phyloP scores from a whole-genome alignment of 306 rosid species.

The Lathyrus oleraceus region DNA sequence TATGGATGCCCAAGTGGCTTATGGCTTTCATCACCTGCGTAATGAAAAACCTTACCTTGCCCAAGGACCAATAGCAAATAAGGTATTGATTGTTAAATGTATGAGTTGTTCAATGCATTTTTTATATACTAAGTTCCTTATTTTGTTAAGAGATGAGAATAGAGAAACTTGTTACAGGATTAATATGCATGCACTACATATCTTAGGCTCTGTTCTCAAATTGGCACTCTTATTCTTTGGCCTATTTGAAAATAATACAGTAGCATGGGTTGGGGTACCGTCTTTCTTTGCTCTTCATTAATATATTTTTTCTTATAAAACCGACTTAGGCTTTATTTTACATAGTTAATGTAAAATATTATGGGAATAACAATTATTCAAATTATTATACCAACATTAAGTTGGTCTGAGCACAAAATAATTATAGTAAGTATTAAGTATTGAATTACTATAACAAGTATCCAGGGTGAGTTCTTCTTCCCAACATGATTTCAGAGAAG shows the following conservation, averaged over 20 bases:
- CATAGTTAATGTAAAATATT: background rate
- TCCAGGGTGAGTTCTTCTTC: too few species aligned
- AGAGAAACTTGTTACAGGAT: background rate
- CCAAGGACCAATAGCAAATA: conserved; percentile 90
- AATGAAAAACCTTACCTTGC: conserved; percentile 94
- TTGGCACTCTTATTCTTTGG: background rate
- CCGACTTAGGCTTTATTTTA: background rate
- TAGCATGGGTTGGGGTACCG: background rate
- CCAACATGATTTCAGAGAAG: too few species aligned
- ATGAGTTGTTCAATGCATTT: conserved; percentile 1
- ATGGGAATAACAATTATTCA: background rate
- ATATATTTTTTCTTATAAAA: background rate
- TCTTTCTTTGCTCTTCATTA: background rate
- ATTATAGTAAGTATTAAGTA: too few species aligned
- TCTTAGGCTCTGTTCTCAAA: background rate
- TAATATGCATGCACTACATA: background rate
- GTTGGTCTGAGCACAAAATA: background rate
- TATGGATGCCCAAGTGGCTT: conserved; percentile 99
- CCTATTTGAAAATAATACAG: background rate
- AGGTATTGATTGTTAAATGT: conserved; percentile 49
- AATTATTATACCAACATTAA: background rate
- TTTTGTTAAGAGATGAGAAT: background rate
- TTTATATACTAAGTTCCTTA: background rate
- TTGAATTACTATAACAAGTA: too few species aligned
- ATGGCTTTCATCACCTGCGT: conserved; percentile 93